Percentiles rank a stretch among this genome's conserved stretches.
These are phyloP conservation scores for Lepidium campestre DNA, from an alignment of 441 rosid genomes.

Conservation along the genomic window DNA sequence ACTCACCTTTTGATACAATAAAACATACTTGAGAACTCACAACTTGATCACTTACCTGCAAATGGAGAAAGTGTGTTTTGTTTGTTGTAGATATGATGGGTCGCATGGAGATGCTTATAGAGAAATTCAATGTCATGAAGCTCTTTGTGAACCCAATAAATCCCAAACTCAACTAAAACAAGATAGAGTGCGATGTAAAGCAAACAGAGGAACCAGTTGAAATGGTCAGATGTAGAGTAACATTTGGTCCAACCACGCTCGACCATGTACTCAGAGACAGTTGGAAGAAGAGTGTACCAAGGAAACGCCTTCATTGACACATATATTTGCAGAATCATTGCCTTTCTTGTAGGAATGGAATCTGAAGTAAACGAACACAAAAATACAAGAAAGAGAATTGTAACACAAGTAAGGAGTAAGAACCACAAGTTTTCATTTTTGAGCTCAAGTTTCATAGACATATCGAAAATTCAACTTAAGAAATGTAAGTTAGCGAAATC, in stretches of 20 bases:
- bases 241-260: slow-evolving; percentile 87
- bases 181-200: slow-evolving; percentile 50
- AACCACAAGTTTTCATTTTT: background rate
- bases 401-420: background rate
- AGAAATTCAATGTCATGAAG: slow-evolving; percentile 72
- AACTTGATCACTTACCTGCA: slow-evolving; percentile 59
- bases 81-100: slow-evolving; percentile 85
- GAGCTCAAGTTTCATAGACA: background rate
- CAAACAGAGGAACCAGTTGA: slow-evolving; percentile 52
- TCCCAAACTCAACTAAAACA: slow-evolving; percentile 59
- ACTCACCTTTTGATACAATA: background rate
- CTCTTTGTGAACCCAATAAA: slow-evolving; percentile 80
- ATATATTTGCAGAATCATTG: slow-evolving; percentile 72
- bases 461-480: background rate
- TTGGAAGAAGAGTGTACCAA: slow-evolving; percentile 64
- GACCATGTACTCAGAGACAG: slow-evolving; percentile 68
- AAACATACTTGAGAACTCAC: background rate
- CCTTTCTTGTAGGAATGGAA: slow-evolving; percentile 60
- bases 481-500: background rate
- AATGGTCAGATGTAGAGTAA: slow-evolving; percentile 46
- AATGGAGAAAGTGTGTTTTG: slow-evolving; percentile 85
- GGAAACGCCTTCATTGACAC: slow-evolving; percentile 90
- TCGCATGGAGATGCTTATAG: slow-evolving; percentile 79
- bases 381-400: background rate
- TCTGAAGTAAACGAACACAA: slow-evolving; percentile 36